Conservation (phyloP, 106 monocot species). For the Acorus calamus region DNA sequence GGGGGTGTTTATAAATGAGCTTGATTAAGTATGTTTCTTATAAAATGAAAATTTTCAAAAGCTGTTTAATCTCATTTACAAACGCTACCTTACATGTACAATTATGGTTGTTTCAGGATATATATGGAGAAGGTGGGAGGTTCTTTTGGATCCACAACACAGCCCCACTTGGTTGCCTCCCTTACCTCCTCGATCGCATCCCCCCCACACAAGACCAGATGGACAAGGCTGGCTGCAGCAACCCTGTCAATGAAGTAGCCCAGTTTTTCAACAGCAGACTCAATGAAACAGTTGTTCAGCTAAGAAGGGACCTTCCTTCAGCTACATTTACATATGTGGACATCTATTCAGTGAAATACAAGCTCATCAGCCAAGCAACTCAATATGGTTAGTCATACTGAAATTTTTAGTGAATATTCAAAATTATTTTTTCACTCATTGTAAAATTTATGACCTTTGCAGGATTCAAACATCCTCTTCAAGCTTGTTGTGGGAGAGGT, state of each 20-base stretch:
- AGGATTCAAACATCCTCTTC: too few relatives aligned
- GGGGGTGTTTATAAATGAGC: too few relatives aligned
- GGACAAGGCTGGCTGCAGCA: neutral
- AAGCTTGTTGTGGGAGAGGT: too few relatives aligned
- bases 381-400: conserved; percentile 25
- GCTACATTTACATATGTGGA: conserved; percentile 37
- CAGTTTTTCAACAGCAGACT: neutral
- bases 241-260: conserved; percentile 2
- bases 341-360: conserved; percentile 46
- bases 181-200: neutral
- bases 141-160: conserved; percentile 19
- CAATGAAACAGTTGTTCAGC: conserved; percentile 9
- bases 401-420: too few relatives aligned
- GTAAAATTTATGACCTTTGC: too few relatives aligned
- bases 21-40: too few relatives aligned
- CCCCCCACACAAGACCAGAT: neutral
- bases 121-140: conserved; percentile 2
- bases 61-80: too few relatives aligned
- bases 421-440: too few relatives aligned
- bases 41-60: too few relatives aligned
- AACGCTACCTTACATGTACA: too few relatives aligned
- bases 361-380: conserved; percentile 30
- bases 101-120: neutral
- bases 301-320: conserved; percentile 27
- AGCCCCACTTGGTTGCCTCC: conserved; percentile 22